Evolutionary conservation across 2,329 filamentous ascomycete genomes (phyloP), one percentile per base, ranked within the genome.

Genomic region (Phialemoniopsis sp.): DNA sequence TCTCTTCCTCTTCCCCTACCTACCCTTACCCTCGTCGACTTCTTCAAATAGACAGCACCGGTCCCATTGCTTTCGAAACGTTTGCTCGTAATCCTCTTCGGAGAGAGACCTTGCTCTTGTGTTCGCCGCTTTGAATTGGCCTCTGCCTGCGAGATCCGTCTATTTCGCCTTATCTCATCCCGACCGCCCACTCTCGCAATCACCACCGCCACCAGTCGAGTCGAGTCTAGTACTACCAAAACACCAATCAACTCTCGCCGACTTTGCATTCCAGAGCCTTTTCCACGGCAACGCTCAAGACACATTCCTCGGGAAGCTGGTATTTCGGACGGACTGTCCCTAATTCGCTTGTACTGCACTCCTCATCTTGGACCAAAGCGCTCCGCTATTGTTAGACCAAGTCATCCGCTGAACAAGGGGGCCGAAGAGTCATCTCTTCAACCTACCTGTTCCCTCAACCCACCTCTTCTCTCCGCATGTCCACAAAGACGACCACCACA

Each of bases 401-500:
- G 29, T 46, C 43, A 46, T 47, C 42, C 46, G 44, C 44, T 46
- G 57, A 58, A 58, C 57, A 56, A 56, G 57, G 56, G 52, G 57
- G 57, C 48, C 45, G 59, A 66, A 64, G 68, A 73, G 68, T 72
- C 60, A 70, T 61, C 65, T 67, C 63, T 71, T 67, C 59, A 53
- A 26, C 63, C 60, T 57, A 55, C 61, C 60, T 65, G 55, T 63
- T 64, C 60, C 51, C 54, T 55, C 51, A 57, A 66, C 51, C 54
- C 53, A 53, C 46, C 54, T 26, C 48, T 39, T 42, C 47, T 43
- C 48, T 50, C 55, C 63, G 63, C 57, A 69, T 68, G 66, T 60
- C 60, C 55, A 61, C 60, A 52, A 55, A 26, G 21, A 26, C 21
- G 21, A 26, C 21, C 6, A 26, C 21, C 6, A 26, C 21, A 26